These are phyloP conservation scores for Colletotrichum musae DNA, from an alignment of 2,329 filamentous ascomycete genomes.

Conservation along the genomic window DNA sequence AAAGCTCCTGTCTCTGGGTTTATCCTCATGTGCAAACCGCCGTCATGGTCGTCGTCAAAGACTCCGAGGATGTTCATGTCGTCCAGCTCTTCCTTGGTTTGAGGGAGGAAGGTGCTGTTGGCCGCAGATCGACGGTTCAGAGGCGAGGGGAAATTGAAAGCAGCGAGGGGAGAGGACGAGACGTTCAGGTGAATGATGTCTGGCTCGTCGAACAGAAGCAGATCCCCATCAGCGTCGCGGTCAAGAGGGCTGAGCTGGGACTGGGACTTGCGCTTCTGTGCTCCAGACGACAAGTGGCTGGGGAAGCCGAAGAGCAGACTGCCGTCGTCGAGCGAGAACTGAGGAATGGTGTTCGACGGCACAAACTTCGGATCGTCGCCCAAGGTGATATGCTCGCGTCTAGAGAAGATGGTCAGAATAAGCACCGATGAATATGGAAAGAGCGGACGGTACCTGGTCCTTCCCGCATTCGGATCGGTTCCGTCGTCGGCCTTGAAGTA, in stretches of 20 bases:
- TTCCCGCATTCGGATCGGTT: constrained; percentile 79
- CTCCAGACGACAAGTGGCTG: constrained; percentile 53
- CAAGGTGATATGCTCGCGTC: constrained; percentile 82
- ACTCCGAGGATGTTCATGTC: constrained; percentile 46
- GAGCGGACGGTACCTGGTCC: constrained; percentile 73
- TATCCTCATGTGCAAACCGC: constrained; percentile 63
- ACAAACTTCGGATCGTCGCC: constrained; percentile 88
- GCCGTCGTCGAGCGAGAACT: constrained; percentile 63
- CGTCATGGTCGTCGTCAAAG: constrained; percentile 48
- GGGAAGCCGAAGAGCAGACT: constrained; percentile 48
- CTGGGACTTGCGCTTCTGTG: constrained; percentile 47
- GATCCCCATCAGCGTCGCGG: constrained; percentile 25
- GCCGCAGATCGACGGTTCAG: constrained; percentile 47
- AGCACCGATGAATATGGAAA: constrained; percentile 52
- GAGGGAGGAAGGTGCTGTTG: constrained; percentile 40
- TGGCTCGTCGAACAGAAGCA: background rate
- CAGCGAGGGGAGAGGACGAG: constrained; percentile 46
- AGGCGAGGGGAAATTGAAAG: constrained; percentile 51
- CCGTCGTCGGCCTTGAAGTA: constrained; percentile 69
- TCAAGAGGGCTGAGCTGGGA: constrained; percentile 61
- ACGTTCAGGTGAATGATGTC: constrained; percentile 49
- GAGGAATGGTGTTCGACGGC: constrained; percentile 74
- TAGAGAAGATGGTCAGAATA: constrained; percentile 76
- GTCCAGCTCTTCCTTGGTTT: constrained; percentile 50
- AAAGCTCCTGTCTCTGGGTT: constrained; percentile 66